Percentiles rank a stretch among this genome's conserved stretches.
Conservation (phyloP, 2,329 filamentous ascomycete genomes). For the Sclerotiophoma versabilis region DNA sequence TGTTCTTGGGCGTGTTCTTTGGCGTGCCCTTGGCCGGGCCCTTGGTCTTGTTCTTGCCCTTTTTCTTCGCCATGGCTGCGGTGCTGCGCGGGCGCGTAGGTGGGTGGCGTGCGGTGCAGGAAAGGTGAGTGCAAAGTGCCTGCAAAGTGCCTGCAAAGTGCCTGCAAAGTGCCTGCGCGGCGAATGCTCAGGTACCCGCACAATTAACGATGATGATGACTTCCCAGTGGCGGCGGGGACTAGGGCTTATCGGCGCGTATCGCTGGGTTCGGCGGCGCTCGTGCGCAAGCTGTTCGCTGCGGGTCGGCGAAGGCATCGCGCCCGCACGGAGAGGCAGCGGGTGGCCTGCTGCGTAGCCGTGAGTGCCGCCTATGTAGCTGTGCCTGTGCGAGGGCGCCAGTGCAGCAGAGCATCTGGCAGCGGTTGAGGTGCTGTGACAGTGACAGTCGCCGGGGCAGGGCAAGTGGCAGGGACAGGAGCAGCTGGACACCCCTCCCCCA, state of each 20-base stretch:
- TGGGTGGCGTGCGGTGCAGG: slow-evolving; percentile 4
- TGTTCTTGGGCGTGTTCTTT: slow-evolving; percentile 22
- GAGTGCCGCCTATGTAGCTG: neutral
- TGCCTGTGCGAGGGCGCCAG: neutral
- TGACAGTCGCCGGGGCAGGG: no score
- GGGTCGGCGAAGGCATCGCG: slow-evolving; percentile 3
- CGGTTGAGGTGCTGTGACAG: neutral
- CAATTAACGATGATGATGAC: slow-evolving; percentile 13
- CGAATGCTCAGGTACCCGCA: slow-evolving; percentile 6
- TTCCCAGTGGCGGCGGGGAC: slow-evolving; percentile 18
- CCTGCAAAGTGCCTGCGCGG: neutral
- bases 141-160: neutral
- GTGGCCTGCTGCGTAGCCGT: neutral
- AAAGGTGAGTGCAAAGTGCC: neutral
- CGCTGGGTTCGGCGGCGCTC: slow-evolving; percentile 2
- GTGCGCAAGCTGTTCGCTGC: slow-evolving; percentile 18
- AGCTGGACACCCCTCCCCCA: slow-evolving; percentile 14
- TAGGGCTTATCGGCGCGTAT: slow-evolving; percentile 13
- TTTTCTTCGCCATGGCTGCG: slow-evolving; percentile 37
- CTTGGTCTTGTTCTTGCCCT: slow-evolving; percentile 39
- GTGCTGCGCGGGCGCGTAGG: neutral
- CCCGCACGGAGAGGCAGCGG: neutral
- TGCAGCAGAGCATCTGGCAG: neutral
- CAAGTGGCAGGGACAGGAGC: slow-evolving; percentile 2
- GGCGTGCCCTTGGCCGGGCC: slow-evolving; percentile 26